Evolutionary conservation across 768 basidiomycete species (phyloP).

Genomic region (Suillus discolor): DNA sequence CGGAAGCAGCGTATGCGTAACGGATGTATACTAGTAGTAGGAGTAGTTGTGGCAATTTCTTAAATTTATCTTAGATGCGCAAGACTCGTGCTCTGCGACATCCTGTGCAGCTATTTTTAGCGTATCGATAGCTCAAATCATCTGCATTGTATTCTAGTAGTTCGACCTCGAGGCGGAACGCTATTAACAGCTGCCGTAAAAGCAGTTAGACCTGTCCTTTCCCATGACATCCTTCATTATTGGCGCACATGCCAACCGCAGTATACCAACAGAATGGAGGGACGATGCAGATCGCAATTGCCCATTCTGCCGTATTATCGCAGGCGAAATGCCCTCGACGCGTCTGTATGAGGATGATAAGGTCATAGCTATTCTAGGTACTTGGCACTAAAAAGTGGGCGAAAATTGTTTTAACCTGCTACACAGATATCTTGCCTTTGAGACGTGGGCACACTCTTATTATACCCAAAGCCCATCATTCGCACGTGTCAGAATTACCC

Average conservation of each 20-base stretch:
- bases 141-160: too few species aligned
- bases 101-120: not conserved
- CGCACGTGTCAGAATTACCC: slow-evolving; percentile 67
- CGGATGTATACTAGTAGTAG: slow-evolving; percentile 10
- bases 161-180: not conserved
- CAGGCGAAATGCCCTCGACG: slow-evolving; percentile 46
- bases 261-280: slow-evolving; percentile 50
- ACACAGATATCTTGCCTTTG: slow-evolving; percentile 66
- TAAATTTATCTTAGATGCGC: not conserved
- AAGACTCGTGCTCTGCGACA: not conserved
- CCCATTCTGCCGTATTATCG: slow-evolving; percentile 68
- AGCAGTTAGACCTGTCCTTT: not conserved
- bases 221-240: slow-evolving; percentile 78
- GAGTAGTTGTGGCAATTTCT: slow-evolving; percentile 1
- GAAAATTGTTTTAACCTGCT: not conserved
- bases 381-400: slow-evolving; percentile 9
- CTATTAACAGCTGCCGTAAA: not conserved
- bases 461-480: slow-evolving; percentile 65
- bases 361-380: slow-evolving; percentile 68
- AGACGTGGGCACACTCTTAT: slow-evolving; percentile 69
- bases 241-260: slow-evolving; percentile 55
- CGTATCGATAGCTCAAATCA: not conserved
- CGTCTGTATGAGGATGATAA: slow-evolving; percentile 63
- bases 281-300: slow-evolving; percentile 45
- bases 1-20: slow-evolving; percentile 49